Evolutionary conservation across 352 stramenopile species (phyloP).

Genomic region (Globisporangium solare): DNA sequence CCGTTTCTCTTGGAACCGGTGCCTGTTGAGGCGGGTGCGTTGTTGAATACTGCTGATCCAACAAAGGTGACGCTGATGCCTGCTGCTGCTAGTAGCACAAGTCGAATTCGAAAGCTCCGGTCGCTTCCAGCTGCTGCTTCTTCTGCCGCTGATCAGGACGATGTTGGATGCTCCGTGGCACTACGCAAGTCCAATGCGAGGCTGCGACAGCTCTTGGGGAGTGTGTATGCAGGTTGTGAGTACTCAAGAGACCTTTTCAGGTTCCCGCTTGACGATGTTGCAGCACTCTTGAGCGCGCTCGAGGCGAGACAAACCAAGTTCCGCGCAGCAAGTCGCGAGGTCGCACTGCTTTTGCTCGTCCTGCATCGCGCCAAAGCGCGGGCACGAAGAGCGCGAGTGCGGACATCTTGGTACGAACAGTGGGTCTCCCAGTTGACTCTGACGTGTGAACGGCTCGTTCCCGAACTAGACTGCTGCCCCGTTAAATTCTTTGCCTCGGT

Average conservation of each 20-base stretch:
- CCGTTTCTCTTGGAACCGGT: slow-evolving; percentile 45
- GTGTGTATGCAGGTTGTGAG: slow-evolving; percentile 16
- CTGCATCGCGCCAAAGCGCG: slow-evolving; percentile 23
- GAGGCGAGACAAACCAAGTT: slow-evolving; percentile 22
- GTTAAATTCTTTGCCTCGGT: slow-evolving; percentile 22
- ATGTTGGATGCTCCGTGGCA: slow-evolving; percentile 8
- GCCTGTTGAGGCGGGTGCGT: no score
- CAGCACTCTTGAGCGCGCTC: slow-evolving; percentile 12
- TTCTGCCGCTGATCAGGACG: not conserved
- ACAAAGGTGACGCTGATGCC: no score
- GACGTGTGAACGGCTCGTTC: slow-evolving; percentile 26
- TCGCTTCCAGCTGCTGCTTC: slow-evolving; percentile 1
- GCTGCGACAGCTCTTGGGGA: slow-evolving; percentile 18
- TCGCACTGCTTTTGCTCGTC: slow-evolving; percentile 43
- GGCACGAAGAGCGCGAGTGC: slow-evolving; percentile 15
- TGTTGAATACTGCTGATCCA: no score
- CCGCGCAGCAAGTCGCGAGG: slow-evolving; percentile 36
- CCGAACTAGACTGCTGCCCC: slow-evolving; percentile 46
- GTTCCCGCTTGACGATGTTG: slow-evolving; percentile 3
- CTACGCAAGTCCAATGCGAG: slow-evolving; percentile 14
- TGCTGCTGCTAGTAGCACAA: not conserved
- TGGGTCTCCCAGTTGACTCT: slow-evolving; percentile 21
- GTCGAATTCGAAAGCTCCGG: slow-evolving; percentile 7
- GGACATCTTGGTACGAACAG: slow-evolving; percentile 12
- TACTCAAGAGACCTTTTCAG: slow-evolving; percentile 11